Conservation (phyloP, 495 filamentous ascomycete genomes). For the Monascus purpureus region DNA sequence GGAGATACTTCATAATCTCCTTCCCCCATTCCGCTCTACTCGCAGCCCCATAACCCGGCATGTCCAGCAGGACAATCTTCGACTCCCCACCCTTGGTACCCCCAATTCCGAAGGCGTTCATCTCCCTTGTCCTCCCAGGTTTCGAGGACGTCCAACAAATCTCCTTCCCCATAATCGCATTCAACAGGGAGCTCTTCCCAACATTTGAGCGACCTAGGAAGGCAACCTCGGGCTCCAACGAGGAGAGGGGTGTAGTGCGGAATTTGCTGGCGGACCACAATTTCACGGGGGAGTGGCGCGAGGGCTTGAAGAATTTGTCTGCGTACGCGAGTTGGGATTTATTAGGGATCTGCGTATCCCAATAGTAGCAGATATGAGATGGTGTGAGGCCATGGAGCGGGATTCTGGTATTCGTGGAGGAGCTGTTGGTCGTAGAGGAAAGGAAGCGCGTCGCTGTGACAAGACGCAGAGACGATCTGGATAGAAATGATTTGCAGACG, state of each 20-base stretch:
- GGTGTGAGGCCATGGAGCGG: constrained; percentile 22
- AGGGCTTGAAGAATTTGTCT: constrained; percentile 44
- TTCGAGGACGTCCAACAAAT: constrained; percentile 51
- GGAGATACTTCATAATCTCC: constrained; percentile 77
- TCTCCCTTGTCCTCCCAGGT: constrained; percentile 63
- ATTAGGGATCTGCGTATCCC: constrained; percentile 43
- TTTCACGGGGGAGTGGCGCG: constrained; percentile 42
- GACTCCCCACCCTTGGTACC: constrained; percentile 38
- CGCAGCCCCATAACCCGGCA: constrained; percentile 85
- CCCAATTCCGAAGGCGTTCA: constrained; percentile 77
- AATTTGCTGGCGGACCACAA: constrained; percentile 62
- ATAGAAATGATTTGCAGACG: background rate
- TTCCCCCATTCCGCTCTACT: constrained; percentile 66
- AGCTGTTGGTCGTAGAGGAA: constrained; percentile 1
- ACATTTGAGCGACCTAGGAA: constrained; percentile 82
- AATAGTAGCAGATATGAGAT: constrained; percentile 36
- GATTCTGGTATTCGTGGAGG: constrained; percentile 9
- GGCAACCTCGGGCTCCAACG: constrained; percentile 42
- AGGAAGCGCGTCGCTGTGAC: background rate
- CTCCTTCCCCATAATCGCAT: constrained; percentile 54
- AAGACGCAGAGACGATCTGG: no score
- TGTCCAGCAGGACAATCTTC: constrained; percentile 59
- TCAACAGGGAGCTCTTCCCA: constrained; percentile 80
- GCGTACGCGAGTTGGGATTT: constrained; percentile 39
- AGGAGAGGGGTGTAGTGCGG: constrained; percentile 38